Evolutionary conservation across 306 rosid genomes (phyloP).

Genomic region (Alnus glutinosa): DNA sequence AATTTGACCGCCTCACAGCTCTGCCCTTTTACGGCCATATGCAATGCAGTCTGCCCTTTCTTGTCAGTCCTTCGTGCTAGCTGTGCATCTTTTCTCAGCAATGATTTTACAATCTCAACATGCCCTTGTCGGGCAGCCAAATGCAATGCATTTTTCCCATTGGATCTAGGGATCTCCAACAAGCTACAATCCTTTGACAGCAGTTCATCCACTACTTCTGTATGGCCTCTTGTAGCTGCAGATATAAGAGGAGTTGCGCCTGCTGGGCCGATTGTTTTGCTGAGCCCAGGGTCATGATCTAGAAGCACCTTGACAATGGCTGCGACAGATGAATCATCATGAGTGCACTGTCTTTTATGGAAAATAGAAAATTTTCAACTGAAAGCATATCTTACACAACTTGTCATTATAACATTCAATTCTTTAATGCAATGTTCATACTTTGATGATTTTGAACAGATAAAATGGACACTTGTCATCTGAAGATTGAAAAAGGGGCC

Average conservation of each 20-base stretch:
- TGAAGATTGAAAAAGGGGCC: background rate
- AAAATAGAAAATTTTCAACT: background rate
- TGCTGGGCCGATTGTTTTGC: conserved; percentile 84
- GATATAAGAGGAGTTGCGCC: conserved; percentile 89
- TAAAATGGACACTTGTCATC: background rate
- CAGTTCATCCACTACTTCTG: conserved; percentile 77
- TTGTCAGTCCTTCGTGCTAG: conserved; percentile 95
- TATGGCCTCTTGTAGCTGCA: conserved; percentile 87
- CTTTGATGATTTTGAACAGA: background rate
- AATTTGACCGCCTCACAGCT: conserved; percentile 86
- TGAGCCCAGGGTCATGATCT: conserved; percentile 66
- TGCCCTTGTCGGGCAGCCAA: conserved; percentile 95
- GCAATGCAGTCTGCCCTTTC: conserved; percentile 99
- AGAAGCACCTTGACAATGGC: conserved; percentile 87
- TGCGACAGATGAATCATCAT: conserved; percentile 35
- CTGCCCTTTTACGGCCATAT: conserved; percentile 98
- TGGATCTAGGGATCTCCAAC: conserved; percentile 73
- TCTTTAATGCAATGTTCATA: background rate
- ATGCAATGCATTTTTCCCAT: conserved; percentile 93
- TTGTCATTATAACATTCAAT: conserved; percentile 1
- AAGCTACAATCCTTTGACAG: conserved; percentile 74
- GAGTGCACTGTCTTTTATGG: conserved; percentile 7
- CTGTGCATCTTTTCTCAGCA: conserved; percentile 79
- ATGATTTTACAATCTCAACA: conserved; percentile 68
- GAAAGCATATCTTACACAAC: background rate